phyloP scores from a whole-genome alignment of 768 basidiomycete genomes.

The Cantharellus anzutake region DNA sequence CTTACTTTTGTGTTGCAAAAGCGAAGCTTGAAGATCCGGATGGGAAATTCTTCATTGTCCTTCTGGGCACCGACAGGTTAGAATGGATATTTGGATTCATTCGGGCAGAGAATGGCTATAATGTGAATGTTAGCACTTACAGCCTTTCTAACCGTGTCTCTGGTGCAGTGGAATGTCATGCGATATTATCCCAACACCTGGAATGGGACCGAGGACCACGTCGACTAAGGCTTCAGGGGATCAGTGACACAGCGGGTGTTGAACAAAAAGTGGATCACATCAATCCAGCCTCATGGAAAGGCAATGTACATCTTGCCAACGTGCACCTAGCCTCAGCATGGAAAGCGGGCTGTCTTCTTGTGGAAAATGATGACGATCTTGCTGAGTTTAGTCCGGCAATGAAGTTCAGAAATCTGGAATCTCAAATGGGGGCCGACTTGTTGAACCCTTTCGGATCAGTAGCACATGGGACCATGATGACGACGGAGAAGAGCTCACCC shows the following conservation, averaged over 20 bases:
- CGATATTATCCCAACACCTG: slow-evolving; percentile 22
- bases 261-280: neutral
- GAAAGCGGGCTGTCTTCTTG: slow-evolving; percentile 2
- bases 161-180: slow-evolving; percentile 17
- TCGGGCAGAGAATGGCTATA: slow-evolving; percentile 14
- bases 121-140: slow-evolving; percentile 6
- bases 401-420: too few relatives aligned
- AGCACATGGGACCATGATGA: too few relatives aligned
- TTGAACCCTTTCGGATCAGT: too few relatives aligned
- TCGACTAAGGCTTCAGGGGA: slow-evolving; percentile 16
- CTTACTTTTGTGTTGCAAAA: slow-evolving; percentile 22
- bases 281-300: neutral
- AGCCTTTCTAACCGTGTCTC: slow-evolving; percentile 16
- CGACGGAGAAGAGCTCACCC: too few relatives aligned
- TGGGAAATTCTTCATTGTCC: slow-evolving; percentile 19
- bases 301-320: neutral
- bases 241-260: slow-evolving; percentile 3
- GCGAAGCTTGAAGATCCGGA: slow-evolving; percentile 12
- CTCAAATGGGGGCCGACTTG: too few relatives aligned
- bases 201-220: slow-evolving; percentile 23
- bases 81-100: slow-evolving; percentile 14
- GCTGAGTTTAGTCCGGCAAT: too few relatives aligned
- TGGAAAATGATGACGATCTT: too few relatives aligned
- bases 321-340: slow-evolving; percentile 8
- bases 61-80: slow-evolving; percentile 22